phyloP scores from a whole-genome alignment of 2,329 filamentous ascomycete species.

The Botrytis elliptica region DNA sequence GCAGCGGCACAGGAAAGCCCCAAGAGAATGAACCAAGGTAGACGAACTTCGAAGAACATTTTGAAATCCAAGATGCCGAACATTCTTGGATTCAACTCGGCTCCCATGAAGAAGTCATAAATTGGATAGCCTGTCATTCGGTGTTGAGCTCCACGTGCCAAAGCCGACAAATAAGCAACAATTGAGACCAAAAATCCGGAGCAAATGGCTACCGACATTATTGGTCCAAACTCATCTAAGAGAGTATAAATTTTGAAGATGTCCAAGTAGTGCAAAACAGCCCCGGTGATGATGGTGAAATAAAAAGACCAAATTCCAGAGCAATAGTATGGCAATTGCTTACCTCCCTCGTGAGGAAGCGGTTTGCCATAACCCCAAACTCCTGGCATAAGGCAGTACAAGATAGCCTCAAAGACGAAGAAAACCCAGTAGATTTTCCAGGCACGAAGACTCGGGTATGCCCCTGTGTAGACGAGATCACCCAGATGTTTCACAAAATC shows the following conservation, averaged over 20 bases:
- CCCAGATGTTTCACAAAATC: constrained; percentile 73
- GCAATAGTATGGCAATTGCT: constrained; percentile 93
- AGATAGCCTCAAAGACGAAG: constrained; percentile 77
- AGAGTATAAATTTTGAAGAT: constrained; percentile 87
- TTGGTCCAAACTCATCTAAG: constrained; percentile 90
- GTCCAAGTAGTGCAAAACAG: constrained; percentile 75
- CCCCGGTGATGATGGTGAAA: constrained; percentile 70
- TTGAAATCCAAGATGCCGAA: constrained; percentile 85
- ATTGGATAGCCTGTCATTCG: constrained; percentile 83
- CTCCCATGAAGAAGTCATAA: constrained; percentile 91
- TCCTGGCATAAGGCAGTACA: constrained; percentile 84
- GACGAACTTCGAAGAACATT: constrained; percentile 92
- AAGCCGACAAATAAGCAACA: constrained; percentile 81
- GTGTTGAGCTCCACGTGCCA: constrained; percentile 77
- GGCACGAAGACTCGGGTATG: constrained; percentile 77
- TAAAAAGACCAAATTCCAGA: constrained; percentile 87
- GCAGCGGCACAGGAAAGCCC: constrained; percentile 74
- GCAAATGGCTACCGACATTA: constrained; percentile 90
- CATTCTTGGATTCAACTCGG: constrained; percentile 82
- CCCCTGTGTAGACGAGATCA: constrained; percentile 74
- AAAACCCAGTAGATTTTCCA: constrained; percentile 97
- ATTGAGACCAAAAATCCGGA: constrained; percentile 83
- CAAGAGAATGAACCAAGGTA: constrained; percentile 90
- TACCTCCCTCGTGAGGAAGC: constrained; percentile 74
- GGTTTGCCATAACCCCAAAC: constrained; percentile 87